Percentiles rank a stretch among this genome's conserved stretches.
phyloP scores from a whole-genome alignment of 2,329 filamentous ascomycete species.

The Arachnomyces sp. region DNA sequence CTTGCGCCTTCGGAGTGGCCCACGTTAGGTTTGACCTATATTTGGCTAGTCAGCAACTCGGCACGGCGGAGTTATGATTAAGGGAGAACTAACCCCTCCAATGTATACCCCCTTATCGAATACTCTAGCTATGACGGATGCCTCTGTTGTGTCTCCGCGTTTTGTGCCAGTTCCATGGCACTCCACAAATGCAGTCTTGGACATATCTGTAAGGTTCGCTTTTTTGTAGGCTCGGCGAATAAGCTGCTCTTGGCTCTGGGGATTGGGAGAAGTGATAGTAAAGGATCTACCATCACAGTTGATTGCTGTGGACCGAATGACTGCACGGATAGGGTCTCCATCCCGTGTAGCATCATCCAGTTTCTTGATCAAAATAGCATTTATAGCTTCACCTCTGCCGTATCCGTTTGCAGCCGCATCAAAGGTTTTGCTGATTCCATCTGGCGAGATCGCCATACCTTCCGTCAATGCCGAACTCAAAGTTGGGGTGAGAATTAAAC shows the following conservation, averaged over 20 bases:
- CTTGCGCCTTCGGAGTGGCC: slow-evolving; percentile 16
- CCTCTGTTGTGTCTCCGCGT: slow-evolving; percentile 21
- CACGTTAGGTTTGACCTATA: slow-evolving; percentile 1
- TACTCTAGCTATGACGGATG: slow-evolving; percentile 39
- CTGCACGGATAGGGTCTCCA: slow-evolving; percentile 29
- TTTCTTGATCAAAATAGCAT: slow-evolving; percentile 39
- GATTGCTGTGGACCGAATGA: slow-evolving; percentile 15
- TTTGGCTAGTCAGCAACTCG: neutral
- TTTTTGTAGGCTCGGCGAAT: slow-evolving; percentile 11
- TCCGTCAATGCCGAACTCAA: slow-evolving; percentile 15
- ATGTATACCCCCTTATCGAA: slow-evolving; percentile 9
- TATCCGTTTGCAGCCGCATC: slow-evolving; percentile 43
- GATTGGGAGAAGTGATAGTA: slow-evolving; percentile 10
- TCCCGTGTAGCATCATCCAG: slow-evolving; percentile 40
- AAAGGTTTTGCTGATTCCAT: slow-evolving; percentile 41
- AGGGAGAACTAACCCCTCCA: slow-evolving; percentile 4
- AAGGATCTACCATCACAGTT: slow-evolving; percentile 10
- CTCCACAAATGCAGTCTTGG: slow-evolving; percentile 27
- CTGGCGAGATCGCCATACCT: slow-evolving; percentile 29
- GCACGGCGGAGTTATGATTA: slow-evolving; percentile 8
- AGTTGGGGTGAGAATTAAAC: slow-evolving; percentile 24
- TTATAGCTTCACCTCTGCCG: slow-evolving; percentile 43
- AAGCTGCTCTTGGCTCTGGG: slow-evolving; percentile 11
- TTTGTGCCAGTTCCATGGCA: slow-evolving; percentile 28
- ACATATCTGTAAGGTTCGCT: slow-evolving; percentile 7